Evolutionary conservation across 169 alveolate genomes (phyloP).

Genomic region (Eimeria maxima): DNA sequence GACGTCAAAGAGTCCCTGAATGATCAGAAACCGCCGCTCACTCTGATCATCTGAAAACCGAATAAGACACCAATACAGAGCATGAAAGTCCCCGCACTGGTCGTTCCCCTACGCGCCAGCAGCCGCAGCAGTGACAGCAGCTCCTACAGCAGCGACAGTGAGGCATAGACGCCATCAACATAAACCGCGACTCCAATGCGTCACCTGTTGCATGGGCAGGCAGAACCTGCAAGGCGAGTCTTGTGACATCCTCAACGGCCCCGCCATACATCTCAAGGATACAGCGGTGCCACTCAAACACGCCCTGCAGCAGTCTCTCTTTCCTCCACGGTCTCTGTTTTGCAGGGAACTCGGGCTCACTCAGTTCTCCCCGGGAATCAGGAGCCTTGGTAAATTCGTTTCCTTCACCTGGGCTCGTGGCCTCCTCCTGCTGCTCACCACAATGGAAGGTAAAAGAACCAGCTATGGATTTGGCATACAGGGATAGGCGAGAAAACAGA

Average conservation of each 20-base stretch:
- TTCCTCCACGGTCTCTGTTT: background rate
- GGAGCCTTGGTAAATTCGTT: background rate
- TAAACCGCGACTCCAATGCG: background rate
- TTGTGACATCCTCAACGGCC: slow-evolving; percentile 60
- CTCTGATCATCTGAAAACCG: slow-evolving; percentile 41
- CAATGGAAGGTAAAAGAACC: background rate
- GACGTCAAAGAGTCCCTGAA: slow-evolving; percentile 68
- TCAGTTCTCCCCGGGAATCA: background rate
- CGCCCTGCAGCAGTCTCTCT: slow-evolving; percentile 17
- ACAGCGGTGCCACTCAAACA: slow-evolving; percentile 66
- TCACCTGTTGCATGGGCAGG: slow-evolving; percentile 74
- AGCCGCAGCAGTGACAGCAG: slow-evolving; percentile 12
- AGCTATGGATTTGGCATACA: background rate
- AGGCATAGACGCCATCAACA: background rate
- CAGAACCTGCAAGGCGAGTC: slow-evolving; percentile 65
- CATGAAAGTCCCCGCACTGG: background rate
- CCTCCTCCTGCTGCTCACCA: background rate
- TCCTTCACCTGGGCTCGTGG: background rate
- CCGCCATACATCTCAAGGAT: slow-evolving; percentile 68
- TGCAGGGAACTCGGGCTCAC: background rate
- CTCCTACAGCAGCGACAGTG: background rate
- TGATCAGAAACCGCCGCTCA: slow-evolving; percentile 44
- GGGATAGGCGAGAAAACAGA: slow-evolving; percentile 13
- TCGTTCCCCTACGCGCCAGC: slow-evolving; percentile 24
- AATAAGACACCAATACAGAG: background rate